Conservation (phyloP, 169 alveolate genomes). For the Perkinsus marinus region DNA sequence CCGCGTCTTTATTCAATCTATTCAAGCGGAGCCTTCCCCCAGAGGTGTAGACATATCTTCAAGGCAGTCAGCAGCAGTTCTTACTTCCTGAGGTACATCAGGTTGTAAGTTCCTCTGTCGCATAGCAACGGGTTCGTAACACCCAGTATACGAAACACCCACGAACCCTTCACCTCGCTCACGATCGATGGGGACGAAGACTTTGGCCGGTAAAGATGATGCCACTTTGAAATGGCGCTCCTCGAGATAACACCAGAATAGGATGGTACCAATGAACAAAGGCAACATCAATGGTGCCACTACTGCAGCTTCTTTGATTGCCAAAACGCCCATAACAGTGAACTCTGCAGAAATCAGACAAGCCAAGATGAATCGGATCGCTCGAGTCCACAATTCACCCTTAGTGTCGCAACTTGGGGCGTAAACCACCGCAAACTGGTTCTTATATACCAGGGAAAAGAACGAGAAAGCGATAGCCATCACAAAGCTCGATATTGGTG, state of each 20-base stretch:
- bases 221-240: not conserved
- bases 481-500: not conserved
- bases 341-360: not conserved
- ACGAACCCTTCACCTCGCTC: not conserved
- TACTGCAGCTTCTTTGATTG: not conserved
- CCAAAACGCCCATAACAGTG: not conserved
- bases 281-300: not conserved
- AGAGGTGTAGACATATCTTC: not conserved
- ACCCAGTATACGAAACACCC: not conserved
- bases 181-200: not conserved
- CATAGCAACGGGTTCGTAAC: not conserved
- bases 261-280: not conserved
- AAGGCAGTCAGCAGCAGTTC: not conserved
- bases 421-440: not conserved
- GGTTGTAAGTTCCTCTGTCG: not conserved
- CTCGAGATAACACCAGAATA: not conserved
- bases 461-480: not conserved
- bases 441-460: not conserved
- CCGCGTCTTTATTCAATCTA: too few relatives aligned
- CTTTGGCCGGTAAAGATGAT: not conserved
- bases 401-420: not conserved
- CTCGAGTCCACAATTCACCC: not conserved
- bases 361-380: not conserved
- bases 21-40: too few relatives aligned
- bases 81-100: not conserved